These are phyloP conservation scores for Aspergillus transmontanensis DNA, from an alignment of 2,329 filamentous ascomycete species.

Conservation along the genomic window DNA sequence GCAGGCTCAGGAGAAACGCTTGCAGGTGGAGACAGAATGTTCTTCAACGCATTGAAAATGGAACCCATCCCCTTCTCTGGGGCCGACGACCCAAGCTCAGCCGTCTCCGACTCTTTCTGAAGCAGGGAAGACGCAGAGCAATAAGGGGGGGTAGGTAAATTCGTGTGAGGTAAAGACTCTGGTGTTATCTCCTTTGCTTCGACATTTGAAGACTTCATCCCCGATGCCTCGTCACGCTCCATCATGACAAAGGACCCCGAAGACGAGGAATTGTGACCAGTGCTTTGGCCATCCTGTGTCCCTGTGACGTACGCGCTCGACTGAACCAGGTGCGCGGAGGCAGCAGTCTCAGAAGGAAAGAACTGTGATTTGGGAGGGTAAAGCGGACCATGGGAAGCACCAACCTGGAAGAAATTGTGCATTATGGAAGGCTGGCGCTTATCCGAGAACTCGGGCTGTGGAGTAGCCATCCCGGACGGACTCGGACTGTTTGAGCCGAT, in stretches of 20 bases:
- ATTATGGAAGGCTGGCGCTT: constrained; percentile 94
- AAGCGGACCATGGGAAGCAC: constrained; percentile 76
- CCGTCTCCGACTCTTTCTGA: constrained; percentile 46
- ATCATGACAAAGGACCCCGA: constrained; percentile 47
- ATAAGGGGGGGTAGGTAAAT: constrained; percentile 47
- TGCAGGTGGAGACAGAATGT: constrained; percentile 43
- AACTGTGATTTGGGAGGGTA: constrained; percentile 45
- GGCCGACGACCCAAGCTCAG: constrained; percentile 40
- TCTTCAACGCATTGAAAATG: constrained; percentile 48
- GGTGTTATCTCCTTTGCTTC: constrained; percentile 29
- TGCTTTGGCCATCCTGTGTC: constrained; percentile 27
- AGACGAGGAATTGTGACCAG: constrained; percentile 34
- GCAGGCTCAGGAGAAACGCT: constrained; percentile 37
- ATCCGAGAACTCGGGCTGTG: constrained; percentile 89
- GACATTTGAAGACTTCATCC: constrained; percentile 30
- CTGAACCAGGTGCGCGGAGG: constrained; percentile 27
- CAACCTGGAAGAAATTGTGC: constrained; percentile 99
- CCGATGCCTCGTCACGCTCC: constrained; percentile 39
- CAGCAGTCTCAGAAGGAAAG: constrained; percentile 36
- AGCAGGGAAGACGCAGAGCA: constrained; percentile 47
- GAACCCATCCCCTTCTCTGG: constrained; percentile 43
- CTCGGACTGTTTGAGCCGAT: constrained; percentile 76
- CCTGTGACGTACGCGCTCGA: constrained; percentile 27
- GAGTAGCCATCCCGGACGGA: constrained; percentile 87
- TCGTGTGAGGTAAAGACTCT: constrained; percentile 36